phyloP scores from a whole-genome alignment of 495 filamentous ascomycete species.

The Neurospora pannonica region DNA sequence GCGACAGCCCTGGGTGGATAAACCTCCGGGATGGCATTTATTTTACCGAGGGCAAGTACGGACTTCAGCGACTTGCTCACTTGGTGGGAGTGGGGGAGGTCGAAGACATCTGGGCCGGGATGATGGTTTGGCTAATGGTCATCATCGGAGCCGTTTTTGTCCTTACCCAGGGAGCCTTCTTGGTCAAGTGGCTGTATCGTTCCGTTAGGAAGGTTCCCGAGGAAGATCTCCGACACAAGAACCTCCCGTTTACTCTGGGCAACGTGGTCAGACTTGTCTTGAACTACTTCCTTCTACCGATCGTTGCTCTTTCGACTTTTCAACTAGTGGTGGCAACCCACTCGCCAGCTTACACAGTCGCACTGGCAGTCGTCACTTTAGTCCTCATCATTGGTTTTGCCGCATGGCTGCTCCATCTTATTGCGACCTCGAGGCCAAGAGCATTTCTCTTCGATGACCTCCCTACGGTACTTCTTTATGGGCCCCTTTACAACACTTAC shows the following conservation, averaged over 20 bases:
- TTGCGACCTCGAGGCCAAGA: slow-evolving; percentile 69
- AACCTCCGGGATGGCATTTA: slow-evolving; percentile 82
- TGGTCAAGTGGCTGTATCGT: slow-evolving; percentile 63
- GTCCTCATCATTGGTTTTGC: slow-evolving; percentile 60
- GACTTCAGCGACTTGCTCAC: slow-evolving; percentile 68
- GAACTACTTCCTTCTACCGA: slow-evolving; percentile 83
- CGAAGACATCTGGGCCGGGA: slow-evolving; percentile 85
- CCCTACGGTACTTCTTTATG: slow-evolving; percentile 79
- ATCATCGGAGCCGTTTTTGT: slow-evolving; percentile 59
- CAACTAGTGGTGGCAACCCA: slow-evolving; percentile 68
- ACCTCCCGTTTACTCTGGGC: slow-evolving; percentile 84
- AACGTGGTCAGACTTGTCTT: slow-evolving; percentile 81
- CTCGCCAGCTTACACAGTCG: slow-evolving; percentile 61
- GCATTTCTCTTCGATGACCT: slow-evolving; percentile 88
- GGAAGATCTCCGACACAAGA: slow-evolving; percentile 82
- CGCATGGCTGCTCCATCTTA: slow-evolving; percentile 69
- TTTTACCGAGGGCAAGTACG: slow-evolving; percentile 57
- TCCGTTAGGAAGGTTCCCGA: slow-evolving; percentile 60
- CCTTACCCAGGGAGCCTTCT: slow-evolving; percentile 70
- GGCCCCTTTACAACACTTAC: slow-evolving; percentile 96
- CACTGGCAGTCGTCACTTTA: slow-evolving; percentile 62
- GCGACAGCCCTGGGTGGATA: slow-evolving; percentile 48
- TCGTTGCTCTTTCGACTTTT: slow-evolving; percentile 79
- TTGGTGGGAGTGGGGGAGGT: slow-evolving; percentile 69
- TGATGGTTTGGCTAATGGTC: slow-evolving; percentile 75